phyloP scores from a whole-genome alignment of 1,284 basidiomycete genomes.

The Cutaneotrichosporon sp. region DNA sequence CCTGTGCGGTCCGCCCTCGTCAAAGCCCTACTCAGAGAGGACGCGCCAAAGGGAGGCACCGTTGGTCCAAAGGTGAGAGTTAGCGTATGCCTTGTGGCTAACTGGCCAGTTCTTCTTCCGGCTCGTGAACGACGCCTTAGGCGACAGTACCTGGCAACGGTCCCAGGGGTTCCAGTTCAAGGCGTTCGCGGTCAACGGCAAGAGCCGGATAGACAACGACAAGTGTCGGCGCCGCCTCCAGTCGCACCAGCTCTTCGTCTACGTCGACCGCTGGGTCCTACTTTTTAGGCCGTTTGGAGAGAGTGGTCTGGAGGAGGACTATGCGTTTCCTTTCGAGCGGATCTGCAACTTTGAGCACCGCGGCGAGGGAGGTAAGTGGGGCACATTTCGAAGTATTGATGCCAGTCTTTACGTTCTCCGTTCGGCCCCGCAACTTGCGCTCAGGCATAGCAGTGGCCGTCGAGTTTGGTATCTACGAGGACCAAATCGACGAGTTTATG shows the following conservation, averaged over 20 bases:
- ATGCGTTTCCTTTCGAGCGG: background rate
- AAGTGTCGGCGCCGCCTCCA: constrained; percentile 2
- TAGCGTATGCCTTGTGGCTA: no score
- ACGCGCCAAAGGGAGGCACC: no score
- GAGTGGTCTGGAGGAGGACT: background rate
- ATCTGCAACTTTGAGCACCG: background rate
- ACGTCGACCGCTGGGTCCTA: constrained; percentile 10
- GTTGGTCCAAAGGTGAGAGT: background rate
- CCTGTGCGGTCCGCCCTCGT: no score
- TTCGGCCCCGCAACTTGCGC: no score
- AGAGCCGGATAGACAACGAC: constrained; percentile 4
- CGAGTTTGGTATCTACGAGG: background rate
- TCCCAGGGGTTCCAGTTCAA: constrained; percentile 12
- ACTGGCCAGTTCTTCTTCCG: background rate
- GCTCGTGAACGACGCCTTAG: background rate
- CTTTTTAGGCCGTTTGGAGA: constrained; percentile 2
- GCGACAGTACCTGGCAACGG: background rate
- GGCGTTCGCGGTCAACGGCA: constrained; percentile 6
- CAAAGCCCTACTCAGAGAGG: no score
- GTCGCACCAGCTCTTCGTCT: constrained; percentile 11
- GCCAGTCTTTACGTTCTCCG: no score
- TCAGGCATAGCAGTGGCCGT: background rate
- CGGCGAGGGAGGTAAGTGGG: background rate
- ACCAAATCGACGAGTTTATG: constrained; percentile 48
- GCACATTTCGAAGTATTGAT: no score